These are phyloP conservation scores for Ophiocordyceps sinensis DNA, from an alignment of 2,329 filamentous ascomycete genomes.

Conservation along the genomic window DNA sequence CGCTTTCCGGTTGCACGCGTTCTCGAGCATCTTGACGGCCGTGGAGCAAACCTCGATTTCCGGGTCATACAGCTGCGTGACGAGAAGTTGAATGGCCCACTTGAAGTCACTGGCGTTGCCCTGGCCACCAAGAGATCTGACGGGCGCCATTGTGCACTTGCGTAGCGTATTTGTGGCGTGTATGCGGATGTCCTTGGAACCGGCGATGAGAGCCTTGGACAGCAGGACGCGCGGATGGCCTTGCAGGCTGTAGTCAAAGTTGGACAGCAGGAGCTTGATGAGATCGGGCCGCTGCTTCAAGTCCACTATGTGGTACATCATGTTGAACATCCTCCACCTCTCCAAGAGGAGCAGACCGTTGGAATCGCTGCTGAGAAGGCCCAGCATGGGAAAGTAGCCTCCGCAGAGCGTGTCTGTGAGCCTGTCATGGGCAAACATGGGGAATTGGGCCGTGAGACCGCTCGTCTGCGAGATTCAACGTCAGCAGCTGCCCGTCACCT, in stretches of 20 bases:
- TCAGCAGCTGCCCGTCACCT: constrained; percentile 7
- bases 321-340: constrained; percentile 96
- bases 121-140: constrained; percentile 21
- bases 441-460: constrained; percentile 64
- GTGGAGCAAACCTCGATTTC: constrained; percentile 94
- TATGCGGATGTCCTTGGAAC: constrained; percentile 82
- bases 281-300: constrained; percentile 81
- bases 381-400: constrained; percentile 89
- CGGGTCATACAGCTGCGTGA: constrained; percentile 95
- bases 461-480: constrained; percentile 34
- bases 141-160: constrained; percentile 57
- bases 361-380: constrained; percentile 67
- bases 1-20: constrained; percentile 84
- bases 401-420: constrained; percentile 77
- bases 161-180: constrained; percentile 75
- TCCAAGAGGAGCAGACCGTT: constrained; percentile 84
- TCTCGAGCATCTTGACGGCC: constrained; percentile 92
- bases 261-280: constrained; percentile 73
- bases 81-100: constrained; percentile 92
- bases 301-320: constrained; percentile 98
- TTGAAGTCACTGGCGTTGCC: constrained; percentile 53
- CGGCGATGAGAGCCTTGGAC: constrained; percentile 84
- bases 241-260: constrained; percentile 80
- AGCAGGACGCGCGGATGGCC: constrained; percentile 86
- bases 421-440: constrained; percentile 76